Evolutionary conservation across 2,329 filamentous ascomycete species (phyloP).

Genomic region (Paecilomyces niveus): DNA sequence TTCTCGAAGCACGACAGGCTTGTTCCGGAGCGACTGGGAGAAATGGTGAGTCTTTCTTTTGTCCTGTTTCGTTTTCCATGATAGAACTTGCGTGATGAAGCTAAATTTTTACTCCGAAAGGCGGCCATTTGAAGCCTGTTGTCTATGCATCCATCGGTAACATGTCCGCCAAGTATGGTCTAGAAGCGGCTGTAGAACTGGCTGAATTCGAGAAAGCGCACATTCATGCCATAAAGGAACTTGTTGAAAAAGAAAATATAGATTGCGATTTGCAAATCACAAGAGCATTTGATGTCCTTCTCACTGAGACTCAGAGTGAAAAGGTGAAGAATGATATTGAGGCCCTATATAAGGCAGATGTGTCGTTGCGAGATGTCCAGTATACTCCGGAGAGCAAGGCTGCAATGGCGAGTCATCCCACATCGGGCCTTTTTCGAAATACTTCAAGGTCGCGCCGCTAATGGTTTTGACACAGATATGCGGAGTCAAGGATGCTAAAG

Average conservation of each 20-base stretch:
- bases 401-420: constrained; percentile 11
- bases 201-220: constrained; percentile 35
- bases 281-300: constrained; percentile 32
- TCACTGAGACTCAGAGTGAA: constrained; percentile 21
- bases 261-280: constrained; percentile 38
- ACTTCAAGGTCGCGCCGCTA: not conserved
- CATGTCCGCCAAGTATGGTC: constrained; percentile 23
- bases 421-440: not conserved
- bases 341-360: constrained; percentile 16
- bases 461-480: constrained; percentile 17
- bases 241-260: constrained; percentile 34
- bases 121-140: constrained; percentile 38
- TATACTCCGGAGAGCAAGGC: constrained; percentile 16
- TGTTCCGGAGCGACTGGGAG: constrained; percentile 41
- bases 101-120: constrained; percentile 7
- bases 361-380: constrained; percentile 20
- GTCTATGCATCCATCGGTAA: constrained; percentile 30
- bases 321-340: constrained; percentile 23
- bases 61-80: too few relatives aligned
- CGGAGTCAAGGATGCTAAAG: constrained; percentile 30
- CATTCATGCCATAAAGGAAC: constrained; percentile 30
- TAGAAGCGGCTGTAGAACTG: constrained; percentile 30
- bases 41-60: constrained; percentile 24
- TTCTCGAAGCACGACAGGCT: constrained; percentile 35
- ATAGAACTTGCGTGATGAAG: not conserved